Evolutionary conservation across 305 asterid species (phyloP).

Genomic region (Lippia alba): DNA sequence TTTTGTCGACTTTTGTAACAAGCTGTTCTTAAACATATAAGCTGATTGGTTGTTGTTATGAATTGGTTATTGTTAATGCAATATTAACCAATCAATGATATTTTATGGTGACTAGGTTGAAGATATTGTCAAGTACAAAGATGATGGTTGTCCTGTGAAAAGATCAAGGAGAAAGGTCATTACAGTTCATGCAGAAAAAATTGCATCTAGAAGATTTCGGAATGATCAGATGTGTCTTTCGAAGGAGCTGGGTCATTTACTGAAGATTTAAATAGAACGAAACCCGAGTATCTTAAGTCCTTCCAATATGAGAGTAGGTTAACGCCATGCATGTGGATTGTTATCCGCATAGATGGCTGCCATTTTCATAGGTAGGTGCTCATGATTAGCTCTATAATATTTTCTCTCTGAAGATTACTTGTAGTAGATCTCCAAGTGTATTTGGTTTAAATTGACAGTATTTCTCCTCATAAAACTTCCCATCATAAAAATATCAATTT

Average conservation of each 20-base stretch:
- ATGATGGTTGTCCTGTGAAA: constrained; percentile 71
- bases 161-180: constrained; percentile 57
- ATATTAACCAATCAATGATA: constrained; percentile 15
- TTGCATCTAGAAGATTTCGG: constrained; percentile 79
- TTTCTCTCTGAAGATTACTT: constrained; percentile 1
- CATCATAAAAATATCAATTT: too few species aligned
- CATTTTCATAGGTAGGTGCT: constrained; percentile 78
- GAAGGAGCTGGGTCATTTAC: constrained; percentile 66
- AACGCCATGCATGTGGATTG: constrained; percentile 77
- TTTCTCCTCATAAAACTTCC: too few species aligned
- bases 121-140: constrained; percentile 69
- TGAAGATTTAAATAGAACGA: constrained; percentile 55
- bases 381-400: constrained; percentile 16
- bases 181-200: constrained; percentile 61
- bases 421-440: neutral
- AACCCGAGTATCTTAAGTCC: constrained; percentile 62
- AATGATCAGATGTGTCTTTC: constrained; percentile 48
- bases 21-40: constrained; percentile 1
- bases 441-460: too few species aligned
- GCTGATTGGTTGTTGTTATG: constrained; percentile 20
- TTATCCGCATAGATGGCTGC: constrained; percentile 86
- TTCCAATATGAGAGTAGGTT: constrained; percentile 63
- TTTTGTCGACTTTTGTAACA: constrained; percentile 18
- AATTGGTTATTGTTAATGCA: constrained; percentile 14
- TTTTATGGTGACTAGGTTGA: constrained; percentile 54